Percentiles rank a stretch among this genome's conserved stretches.
Evolutionary conservation across 495 filamentous ascomycete genomes (phyloP).

Genomic region (Platismatia glauca): DNA sequence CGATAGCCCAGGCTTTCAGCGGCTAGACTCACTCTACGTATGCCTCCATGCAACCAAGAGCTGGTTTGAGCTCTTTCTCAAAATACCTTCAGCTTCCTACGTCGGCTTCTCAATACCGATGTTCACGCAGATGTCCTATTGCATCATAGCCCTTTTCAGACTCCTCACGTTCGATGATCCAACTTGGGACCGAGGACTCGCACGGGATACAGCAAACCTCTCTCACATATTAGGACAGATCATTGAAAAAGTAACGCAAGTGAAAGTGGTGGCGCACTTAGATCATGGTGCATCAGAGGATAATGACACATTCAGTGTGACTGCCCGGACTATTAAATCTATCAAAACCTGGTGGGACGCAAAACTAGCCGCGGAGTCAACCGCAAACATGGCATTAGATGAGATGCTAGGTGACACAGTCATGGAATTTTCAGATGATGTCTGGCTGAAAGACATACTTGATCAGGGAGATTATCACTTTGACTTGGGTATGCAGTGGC

Average conservation of each 20-base stretch:
- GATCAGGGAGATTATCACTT: background rate
- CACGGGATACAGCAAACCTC: constrained; percentile 9
- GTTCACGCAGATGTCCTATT: constrained; percentile 37
- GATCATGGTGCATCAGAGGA: background rate
- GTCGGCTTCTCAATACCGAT: constrained; percentile 31
- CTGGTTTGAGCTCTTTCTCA: constrained; percentile 33
- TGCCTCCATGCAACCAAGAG: constrained; percentile 33
- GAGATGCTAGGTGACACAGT: background rate
- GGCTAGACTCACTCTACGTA: constrained; percentile 30
- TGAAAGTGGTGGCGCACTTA: background rate
- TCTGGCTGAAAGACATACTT: background rate
- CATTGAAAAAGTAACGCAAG: background rate
- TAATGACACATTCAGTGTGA: background rate
- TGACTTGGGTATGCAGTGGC: background rate
- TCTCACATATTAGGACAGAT: background rate
- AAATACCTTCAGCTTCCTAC: constrained; percentile 28
- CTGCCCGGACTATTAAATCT: background rate
- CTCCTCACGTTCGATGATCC: constrained; percentile 35
- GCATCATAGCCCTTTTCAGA: constrained; percentile 34
- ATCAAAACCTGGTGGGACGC: constrained; percentile 12
- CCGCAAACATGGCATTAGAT: background rate
- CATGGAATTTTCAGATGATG: background rate
- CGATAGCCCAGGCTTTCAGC: constrained; percentile 26
- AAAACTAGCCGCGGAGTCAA: background rate
- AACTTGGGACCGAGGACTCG: constrained; percentile 30